Conservation (phyloP, 495 filamentous ascomycete species). For the Aspergillus bridgeri region DNA sequence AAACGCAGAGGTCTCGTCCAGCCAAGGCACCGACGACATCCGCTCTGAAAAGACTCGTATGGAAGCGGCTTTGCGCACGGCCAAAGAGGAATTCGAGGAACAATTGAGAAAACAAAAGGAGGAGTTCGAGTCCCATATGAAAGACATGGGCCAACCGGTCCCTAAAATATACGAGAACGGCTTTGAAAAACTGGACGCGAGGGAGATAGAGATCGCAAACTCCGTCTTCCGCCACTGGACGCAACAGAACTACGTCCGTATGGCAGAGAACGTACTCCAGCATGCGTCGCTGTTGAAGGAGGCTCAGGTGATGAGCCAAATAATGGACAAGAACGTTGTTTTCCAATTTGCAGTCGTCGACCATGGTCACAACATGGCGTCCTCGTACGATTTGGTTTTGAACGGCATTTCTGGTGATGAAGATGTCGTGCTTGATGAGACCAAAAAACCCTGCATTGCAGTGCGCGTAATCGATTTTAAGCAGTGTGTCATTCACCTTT, state of each 20-base stretch:
- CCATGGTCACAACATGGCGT: constrained; percentile 80
- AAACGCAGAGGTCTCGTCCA: constrained; percentile 66
- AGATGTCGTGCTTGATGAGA: constrained; percentile 75
- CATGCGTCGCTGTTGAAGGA: constrained; percentile 87
- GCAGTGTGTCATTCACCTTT: constrained; percentile 80
- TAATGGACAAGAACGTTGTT: constrained; percentile 88
- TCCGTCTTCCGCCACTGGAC: constrained; percentile 71
- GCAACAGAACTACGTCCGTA: constrained; percentile 79
- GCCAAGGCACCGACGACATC: constrained; percentile 79
- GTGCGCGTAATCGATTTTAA: constrained; percentile 91
- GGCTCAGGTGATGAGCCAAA: constrained; percentile 96
- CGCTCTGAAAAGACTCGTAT: constrained; percentile 80
- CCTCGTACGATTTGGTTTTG: constrained; percentile 93
- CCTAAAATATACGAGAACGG: constrained; percentile 48
- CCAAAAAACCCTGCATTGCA: constrained; percentile 85
- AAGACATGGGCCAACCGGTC: constrained; percentile 55
- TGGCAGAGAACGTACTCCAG: constrained; percentile 91
- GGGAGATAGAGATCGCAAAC: constrained; percentile 67
- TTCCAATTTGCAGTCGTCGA: constrained; percentile 96
- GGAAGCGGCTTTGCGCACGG: constrained; percentile 73
- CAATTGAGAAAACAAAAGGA: constrained; percentile 72
- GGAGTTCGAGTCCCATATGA: constrained; percentile 67
- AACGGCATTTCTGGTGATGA: constrained; percentile 91
- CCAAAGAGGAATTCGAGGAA: constrained; percentile 83
- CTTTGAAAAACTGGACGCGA: constrained; percentile 59